Conservation (phyloP, 805 yeast genomes). For the Candida broadrunensis region DNA sequence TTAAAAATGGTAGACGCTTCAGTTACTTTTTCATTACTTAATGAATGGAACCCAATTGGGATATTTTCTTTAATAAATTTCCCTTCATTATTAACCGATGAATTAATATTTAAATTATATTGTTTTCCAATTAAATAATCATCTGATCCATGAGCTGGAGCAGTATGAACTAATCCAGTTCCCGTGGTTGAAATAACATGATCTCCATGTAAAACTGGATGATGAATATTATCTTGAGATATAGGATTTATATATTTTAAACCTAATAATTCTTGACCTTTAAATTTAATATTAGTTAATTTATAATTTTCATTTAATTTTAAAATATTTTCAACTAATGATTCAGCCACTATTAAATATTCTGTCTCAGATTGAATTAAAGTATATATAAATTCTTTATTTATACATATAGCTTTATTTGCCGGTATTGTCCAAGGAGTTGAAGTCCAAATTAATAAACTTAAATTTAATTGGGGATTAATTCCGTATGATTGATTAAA, state of each 20-base stretch:
- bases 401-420: conserved; percentile 77
- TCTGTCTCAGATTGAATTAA: conserved; percentile 39
- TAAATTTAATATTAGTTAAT: conserved; percentile 4
- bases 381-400: conserved; percentile 57
- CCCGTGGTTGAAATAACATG: conserved; percentile 84
- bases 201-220: conserved; percentile 71
- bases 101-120: conserved; percentile 55
- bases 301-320: conserved; percentile 21
- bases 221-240: conserved; percentile 11
- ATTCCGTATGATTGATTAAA: too few species aligned
- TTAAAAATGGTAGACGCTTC: conserved; percentile 26
- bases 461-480: conserved; percentile 6
- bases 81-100: conserved; percentile 81
- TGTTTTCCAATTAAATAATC: conserved; percentile 73
- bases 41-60: conserved; percentile 41
- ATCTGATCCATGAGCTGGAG: conserved; percentile 97
- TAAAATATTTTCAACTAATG: conserved; percentile 40
- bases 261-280: conserved; percentile 23
- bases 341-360: conserved; percentile 54
- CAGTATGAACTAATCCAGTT: conserved; percentile 94
- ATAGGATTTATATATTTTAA: conserved; percentile 36
- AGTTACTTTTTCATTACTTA: conserved; percentile 43
- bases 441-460: conserved; percentile 86
- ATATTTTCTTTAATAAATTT: conserved; percentile 52
- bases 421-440: conserved; percentile 98